Base-by-base conservation (phyloP, 2,329 filamentous ascomycete genomes). In the Volutella citrinella region DNA sequence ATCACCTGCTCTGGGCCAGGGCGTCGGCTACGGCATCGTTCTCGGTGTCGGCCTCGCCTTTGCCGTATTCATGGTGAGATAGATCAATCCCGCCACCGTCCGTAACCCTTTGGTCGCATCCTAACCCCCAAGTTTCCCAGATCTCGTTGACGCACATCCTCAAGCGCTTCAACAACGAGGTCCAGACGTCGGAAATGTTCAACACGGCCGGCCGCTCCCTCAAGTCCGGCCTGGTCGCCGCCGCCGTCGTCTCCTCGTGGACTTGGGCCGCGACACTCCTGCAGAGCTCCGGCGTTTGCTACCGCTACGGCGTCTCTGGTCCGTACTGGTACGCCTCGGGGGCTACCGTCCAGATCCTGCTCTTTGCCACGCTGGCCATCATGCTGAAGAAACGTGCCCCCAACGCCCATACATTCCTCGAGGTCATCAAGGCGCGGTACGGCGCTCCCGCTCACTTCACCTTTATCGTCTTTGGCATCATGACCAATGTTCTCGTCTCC, bases 121-220 rank as follows among this genome's bases (percentile, higher is more conserved):
- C 16, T 10, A 13, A 19, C 32, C 33, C 14, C 34, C 20, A 23
- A 17, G 5, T 12, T 5, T 13, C 3, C 13, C 16, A 58, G 64
- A 85, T 85, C 51, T 64, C 78, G 33, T 81, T 81, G n/a, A 87
- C 82, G 3, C 82, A 81, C 60, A 72, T 84, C 18, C 64, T 87
- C 38, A 83, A 81, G 54, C 68, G 79, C 56, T 76, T 62, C 53
- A 64, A 63, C 49, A 59, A 60, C 23, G 88, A 91, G 57, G 68
- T 90, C 5, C 87, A 94, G 60, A 95, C 89, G 0, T 90, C 85
- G 0, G 89, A 95, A 64, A 91, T 89, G 78, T 95, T 95, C 71
- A 88, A 77, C 45, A 95, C 88, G 0, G 88, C 88, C 30, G 87
- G 87, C 15, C 74, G 89, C 40, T 88, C 86, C 4, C 84, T 95